Conservation (phyloP, 2,329 filamentous ascomycete species). For the Ophioceras dolichostomum region DNA sequence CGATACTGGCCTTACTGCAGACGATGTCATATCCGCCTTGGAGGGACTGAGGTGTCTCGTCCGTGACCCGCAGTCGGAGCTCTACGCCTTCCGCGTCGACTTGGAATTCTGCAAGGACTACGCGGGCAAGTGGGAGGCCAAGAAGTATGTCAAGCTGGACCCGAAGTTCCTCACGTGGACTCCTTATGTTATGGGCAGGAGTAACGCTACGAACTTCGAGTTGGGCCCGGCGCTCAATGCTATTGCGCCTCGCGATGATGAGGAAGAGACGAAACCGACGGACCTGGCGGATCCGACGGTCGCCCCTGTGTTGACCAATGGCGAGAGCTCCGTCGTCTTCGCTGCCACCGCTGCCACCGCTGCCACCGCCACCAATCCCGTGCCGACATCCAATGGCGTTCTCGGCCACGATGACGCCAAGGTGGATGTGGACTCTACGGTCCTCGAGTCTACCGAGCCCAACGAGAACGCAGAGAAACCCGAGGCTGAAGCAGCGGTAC, state of each 20-base stretch:
- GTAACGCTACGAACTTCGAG: slow-evolving; percentile 71
- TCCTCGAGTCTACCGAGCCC: slow-evolving; percentile 9
- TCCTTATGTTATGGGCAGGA: slow-evolving; percentile 90
- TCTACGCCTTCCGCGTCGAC: slow-evolving; percentile 84
- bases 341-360: background rate
- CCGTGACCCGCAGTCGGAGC: slow-evolving; percentile 74
- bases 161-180: slow-evolving; percentile 81
- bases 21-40: slow-evolving; percentile 89
- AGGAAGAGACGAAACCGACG: slow-evolving; percentile 32
- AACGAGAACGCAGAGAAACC: slow-evolving; percentile 7
- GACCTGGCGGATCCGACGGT: slow-evolving; percentile 18
- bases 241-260: slow-evolving; percentile 76
- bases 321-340: slow-evolving; percentile 13
- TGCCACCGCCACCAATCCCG: background rate
- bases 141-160: slow-evolving; percentile 77
- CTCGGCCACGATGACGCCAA: slow-evolving; percentile 6
- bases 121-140: slow-evolving; percentile 77
- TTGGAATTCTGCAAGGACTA: slow-evolving; percentile 77
- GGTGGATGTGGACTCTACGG: slow-evolving; percentile 9
- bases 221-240: slow-evolving; percentile 70
- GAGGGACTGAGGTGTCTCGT: slow-evolving; percentile 85
- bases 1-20: slow-evolving; percentile 86
- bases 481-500: slow-evolving; percentile 1
- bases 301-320: slow-evolving; percentile 18
- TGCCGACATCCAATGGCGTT: no score